These are phyloP conservation scores for Grifola frondosa DNA, from an alignment of 1,284 basidiomycete species.

Conservation along the genomic window DNA sequence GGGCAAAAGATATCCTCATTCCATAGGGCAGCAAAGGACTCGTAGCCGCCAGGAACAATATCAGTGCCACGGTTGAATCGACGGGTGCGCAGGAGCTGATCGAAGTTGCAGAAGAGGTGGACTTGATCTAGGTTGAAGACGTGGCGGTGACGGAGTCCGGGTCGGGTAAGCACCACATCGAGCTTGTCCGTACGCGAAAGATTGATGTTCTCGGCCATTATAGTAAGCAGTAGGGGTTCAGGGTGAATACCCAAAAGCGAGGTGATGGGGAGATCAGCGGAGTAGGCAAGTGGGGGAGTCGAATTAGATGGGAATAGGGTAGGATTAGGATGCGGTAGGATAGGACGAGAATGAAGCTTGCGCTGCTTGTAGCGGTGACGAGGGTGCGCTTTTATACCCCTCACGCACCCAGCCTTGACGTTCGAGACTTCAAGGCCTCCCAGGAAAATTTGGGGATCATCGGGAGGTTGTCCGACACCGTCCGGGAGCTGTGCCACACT, in stretches of 20 bases:
- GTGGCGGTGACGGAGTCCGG: too few species aligned
- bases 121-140: not conserved
- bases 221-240: too few species aligned
- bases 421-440: not conserved
- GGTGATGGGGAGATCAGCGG: not conserved
- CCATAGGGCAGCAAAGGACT: not conserved
- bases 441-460: conserved; percentile 9
- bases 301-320: not conserved
- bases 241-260: too few species aligned
- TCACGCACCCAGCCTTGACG: not conserved
- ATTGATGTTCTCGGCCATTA: not conserved
- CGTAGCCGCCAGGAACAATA: not conserved
- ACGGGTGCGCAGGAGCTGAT: not conserved
- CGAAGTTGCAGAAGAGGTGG: conserved; percentile 3
- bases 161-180: too few species aligned
- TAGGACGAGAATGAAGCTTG: not conserved
- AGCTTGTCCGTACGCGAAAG: too few species aligned
- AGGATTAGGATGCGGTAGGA: not conserved
- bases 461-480: conserved; percentile 1
- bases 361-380: not conserved
- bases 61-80: not conserved
- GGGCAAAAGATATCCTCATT: not conserved
- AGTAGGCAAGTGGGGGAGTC: not conserved
- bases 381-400: conserved; percentile 1
- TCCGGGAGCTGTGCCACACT: not conserved